Conservation (phyloP, 106 monocot genomes). For the Chionographis japonica region DNA sequence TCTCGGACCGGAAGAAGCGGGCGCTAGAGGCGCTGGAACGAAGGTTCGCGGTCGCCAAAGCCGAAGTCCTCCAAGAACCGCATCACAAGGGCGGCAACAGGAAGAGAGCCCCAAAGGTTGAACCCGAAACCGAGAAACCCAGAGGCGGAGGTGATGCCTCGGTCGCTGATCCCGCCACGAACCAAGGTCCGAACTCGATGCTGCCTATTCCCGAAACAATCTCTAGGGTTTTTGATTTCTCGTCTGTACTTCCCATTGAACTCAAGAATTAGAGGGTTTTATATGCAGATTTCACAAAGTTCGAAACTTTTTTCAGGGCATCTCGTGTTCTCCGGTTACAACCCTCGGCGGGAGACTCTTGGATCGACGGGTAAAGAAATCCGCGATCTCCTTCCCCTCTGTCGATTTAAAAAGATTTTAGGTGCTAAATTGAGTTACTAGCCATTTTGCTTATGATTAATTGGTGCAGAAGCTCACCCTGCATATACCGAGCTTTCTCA, state of each 20-base stretch:
- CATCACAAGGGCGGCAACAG: neutral
- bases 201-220: too few species aligned
- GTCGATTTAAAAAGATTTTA: too few species aligned
- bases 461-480: conserved; percentile 36
- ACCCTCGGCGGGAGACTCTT: neutral
- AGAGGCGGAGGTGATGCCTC: neutral
- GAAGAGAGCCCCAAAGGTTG: neutral
- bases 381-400: too few species aligned
- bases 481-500: conserved; percentile 46
- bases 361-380: neutral
- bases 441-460: neutral
- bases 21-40: conserved; percentile 19
- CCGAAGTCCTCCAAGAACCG: conserved; percentile 7
- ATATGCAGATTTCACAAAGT: neutral
- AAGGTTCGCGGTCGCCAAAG: conserved; percentile 16
- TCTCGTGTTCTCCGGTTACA: conserved; percentile 2
- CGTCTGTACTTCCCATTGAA: too few species aligned
- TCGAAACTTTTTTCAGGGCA: neutral
- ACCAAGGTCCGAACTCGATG: neutral
- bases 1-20: conserved; percentile 12
- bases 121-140: neutral
- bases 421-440: too few species aligned
- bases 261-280: too few species aligned
- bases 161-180: neutral
- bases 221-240: too few species aligned